Conservation (phyloP, 495 filamentous ascomycete genomes). For the Daldinia concentrica region DNA sequence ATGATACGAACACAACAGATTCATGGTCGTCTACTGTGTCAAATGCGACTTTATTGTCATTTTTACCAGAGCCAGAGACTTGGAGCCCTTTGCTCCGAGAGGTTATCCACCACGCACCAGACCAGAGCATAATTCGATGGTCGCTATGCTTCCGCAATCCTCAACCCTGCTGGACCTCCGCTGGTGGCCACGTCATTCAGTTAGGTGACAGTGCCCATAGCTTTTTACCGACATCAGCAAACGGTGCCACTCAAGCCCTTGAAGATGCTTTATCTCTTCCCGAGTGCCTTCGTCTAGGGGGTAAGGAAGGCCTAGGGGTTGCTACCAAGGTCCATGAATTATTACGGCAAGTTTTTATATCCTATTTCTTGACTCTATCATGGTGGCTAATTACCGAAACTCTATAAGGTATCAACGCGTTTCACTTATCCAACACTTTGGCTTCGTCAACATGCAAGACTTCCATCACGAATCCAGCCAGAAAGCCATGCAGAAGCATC, state of each 20-base stretch:
- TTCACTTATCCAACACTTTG: slow-evolving; percentile 54
- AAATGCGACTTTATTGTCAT: slow-evolving; percentile 5
- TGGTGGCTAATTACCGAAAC: neutral
- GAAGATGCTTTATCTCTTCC: slow-evolving; percentile 71
- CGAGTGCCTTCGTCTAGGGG: slow-evolving; percentile 62
- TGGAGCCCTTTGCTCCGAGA: slow-evolving; percentile 67
- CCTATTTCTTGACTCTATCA: neutral
- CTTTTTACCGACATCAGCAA: slow-evolving; percentile 69
- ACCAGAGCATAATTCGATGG: slow-evolving; percentile 66
- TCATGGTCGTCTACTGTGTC: slow-evolving; percentile 25
- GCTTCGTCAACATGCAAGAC: slow-evolving; percentile 55
- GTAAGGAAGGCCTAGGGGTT: slow-evolving; percentile 41
- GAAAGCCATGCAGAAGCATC: slow-evolving; percentile 45
- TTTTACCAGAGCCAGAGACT: slow-evolving; percentile 52
- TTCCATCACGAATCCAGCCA: slow-evolving; percentile 53
- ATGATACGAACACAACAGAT: slow-evolving; percentile 2
- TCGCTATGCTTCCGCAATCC: slow-evolving; percentile 72
- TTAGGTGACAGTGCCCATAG: slow-evolving; percentile 73
- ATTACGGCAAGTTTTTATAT: slow-evolving; percentile 35
- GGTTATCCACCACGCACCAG: slow-evolving; percentile 62
- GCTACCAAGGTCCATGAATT: slow-evolving; percentile 52
- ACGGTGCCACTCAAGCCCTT: slow-evolving; percentile 72
- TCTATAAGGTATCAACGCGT: slow-evolving; percentile 53
- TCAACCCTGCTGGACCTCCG: slow-evolving; percentile 66
- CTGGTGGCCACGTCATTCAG: slow-evolving; percentile 61